Evolutionary conservation across 208 protist species (phyloP).

Genomic region (Leptomonas seymouri): DNA sequence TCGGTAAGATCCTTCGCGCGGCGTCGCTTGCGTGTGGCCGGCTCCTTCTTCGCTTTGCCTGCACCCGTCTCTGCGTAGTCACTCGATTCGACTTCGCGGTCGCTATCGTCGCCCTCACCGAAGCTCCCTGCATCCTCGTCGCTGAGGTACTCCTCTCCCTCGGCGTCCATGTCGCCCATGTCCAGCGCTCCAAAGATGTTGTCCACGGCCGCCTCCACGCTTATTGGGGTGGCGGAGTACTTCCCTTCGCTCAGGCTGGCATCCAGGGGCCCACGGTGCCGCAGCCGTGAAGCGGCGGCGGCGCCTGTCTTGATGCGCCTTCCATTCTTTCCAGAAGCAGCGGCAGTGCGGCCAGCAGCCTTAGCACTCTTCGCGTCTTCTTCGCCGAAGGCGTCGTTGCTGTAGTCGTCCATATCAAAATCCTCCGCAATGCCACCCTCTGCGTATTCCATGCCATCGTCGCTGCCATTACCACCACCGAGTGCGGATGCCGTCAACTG

Average conservation of each 20-base stretch:
- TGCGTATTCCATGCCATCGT: slow-evolving; percentile 12
- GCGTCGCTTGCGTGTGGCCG: slow-evolving; percentile 8
- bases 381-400: slow-evolving; percentile 2
- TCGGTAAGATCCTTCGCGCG: slow-evolving; percentile 65
- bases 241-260: slow-evolving; percentile 54
- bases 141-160: slow-evolving; percentile 49
- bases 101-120: slow-evolving; percentile 19
- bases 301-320: neutral
- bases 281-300: slow-evolving; percentile 39
- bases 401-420: slow-evolving; percentile 34
- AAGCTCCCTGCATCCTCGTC: too few species aligned
- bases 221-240: slow-evolving; percentile 65
- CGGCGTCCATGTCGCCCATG: slow-evolving; percentile 73
- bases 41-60: neutral
- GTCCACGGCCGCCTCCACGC: slow-evolving; percentile 67
- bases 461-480: slow-evolving; percentile 12
- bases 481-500: slow-evolving; percentile 35
- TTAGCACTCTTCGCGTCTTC: too few species aligned
- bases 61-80: neutral
- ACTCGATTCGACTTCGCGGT: slow-evolving; percentile 6
- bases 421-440: slow-evolving; percentile 42
- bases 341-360: neutral
- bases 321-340: slow-evolving; percentile 5
- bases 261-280: slow-evolving; percentile 79
- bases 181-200: slow-evolving; percentile 81